phyloP scores from a whole-genome alignment of 2,329 filamentous ascomycete genomes.

The Cytospora paraplurivora region DNA sequence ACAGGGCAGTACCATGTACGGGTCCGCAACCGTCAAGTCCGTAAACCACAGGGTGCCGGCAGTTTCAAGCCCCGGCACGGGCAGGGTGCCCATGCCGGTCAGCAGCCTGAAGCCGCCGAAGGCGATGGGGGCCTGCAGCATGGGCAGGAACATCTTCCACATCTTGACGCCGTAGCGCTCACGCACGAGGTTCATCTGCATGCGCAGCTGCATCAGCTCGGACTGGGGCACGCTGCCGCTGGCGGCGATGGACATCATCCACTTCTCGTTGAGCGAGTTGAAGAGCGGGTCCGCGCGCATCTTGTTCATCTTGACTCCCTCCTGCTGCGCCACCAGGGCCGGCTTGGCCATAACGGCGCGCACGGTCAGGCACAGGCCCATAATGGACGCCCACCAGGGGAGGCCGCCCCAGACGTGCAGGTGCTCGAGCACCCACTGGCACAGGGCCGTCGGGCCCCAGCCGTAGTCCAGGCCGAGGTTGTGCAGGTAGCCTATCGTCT shows the following conservation, averaged over 20 bases:
- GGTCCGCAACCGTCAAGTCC: constrained; percentile 76
- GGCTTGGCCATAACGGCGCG: constrained; percentile 69
- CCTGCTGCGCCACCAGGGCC: constrained; percentile 63
- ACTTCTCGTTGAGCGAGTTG: constrained; percentile 50
- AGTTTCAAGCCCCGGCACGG: constrained; percentile 75
- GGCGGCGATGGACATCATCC: constrained; percentile 45
- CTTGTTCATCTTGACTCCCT: constrained; percentile 61
- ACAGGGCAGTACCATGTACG: constrained; percentile 73
- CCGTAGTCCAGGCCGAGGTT: constrained; percentile 85
- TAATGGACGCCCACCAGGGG: constrained; percentile 82
- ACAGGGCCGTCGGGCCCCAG: constrained; percentile 71
- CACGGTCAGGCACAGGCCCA: constrained; percentile 63
- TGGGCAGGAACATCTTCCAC: constrained; percentile 54
- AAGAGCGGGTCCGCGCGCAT: constrained; percentile 59
- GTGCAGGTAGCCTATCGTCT: constrained; percentile 80
- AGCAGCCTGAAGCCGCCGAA: constrained; percentile 81
- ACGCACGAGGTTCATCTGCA: constrained; percentile 54
- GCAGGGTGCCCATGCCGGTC: constrained; percentile 72
- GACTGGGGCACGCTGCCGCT: constrained; percentile 47
- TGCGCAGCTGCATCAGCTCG: constrained; percentile 48
- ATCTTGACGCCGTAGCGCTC: constrained; percentile 56
- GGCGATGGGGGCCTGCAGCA: constrained; percentile 67
- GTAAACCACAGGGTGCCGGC: constrained; percentile 77
- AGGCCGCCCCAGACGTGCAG: constrained; percentile 74
- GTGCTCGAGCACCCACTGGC: constrained; percentile 80